These are phyloP conservation scores for Heliosperma pusillum DNA, from an alignment of 148 eudicot species.

Conservation along the genomic window DNA sequence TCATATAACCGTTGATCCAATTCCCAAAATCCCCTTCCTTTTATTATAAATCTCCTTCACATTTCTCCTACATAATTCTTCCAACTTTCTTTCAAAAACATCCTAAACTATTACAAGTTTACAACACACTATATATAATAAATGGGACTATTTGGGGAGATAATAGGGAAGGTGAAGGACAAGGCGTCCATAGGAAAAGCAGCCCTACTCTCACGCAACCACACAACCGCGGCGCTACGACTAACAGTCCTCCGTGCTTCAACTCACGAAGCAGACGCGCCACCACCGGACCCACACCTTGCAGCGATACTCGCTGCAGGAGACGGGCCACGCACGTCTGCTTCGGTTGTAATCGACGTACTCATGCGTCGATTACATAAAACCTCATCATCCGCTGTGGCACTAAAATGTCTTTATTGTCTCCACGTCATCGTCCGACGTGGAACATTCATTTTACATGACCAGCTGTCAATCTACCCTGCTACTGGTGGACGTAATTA, in stretches of 20 bases:
- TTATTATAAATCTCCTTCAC: conserved; percentile 2
- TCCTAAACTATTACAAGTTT: not conserved
- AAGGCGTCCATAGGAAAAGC: conserved; percentile 60
- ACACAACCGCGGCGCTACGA: conserved; percentile 37
- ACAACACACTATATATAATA: too few species aligned
- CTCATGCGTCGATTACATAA: conserved; percentile 65
- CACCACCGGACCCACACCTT: conserved; percentile 47
- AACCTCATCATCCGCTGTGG: conserved; percentile 53
- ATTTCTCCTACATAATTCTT: conserved; percentile 13
- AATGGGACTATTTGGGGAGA: conserved; percentile 44
- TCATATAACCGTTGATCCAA: conserved; percentile 23
- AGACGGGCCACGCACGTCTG: conserved; percentile 51
- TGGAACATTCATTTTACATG: conserved; percentile 82
- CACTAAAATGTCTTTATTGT: conserved; percentile 53
- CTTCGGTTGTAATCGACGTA: conserved; percentile 43
- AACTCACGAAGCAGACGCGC: conserved; percentile 47
- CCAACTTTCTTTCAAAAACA: not conserved
- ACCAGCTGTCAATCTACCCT: conserved; percentile 70
- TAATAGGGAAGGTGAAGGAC: conserved; percentile 61
- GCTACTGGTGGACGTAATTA: conserved; percentile 59
- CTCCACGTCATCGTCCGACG: conserved; percentile 65
- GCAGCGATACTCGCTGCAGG: conserved; percentile 56
- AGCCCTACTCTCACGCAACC: conserved; percentile 41
- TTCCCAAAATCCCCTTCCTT: not conserved
- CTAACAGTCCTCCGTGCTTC: conserved; percentile 68